Base-by-base conservation (phyloP, 495 filamentous ascomycete genomes). In the Aspergillus saccharolyticus region DNA sequence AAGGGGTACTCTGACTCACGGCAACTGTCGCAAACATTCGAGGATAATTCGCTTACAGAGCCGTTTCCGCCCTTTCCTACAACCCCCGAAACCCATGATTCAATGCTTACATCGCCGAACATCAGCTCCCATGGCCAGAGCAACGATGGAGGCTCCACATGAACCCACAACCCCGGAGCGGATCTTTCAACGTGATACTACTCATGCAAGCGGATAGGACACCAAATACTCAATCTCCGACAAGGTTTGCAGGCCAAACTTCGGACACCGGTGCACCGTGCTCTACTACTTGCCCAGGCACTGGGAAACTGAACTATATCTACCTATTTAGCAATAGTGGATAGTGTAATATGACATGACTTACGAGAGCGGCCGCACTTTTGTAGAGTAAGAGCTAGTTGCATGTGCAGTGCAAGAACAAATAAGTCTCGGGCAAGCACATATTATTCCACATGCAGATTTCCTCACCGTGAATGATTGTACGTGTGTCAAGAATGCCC, bases 21-120 rank as follows among this genome's bases (percentile, higher is more conserved):
- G 14, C 62, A 63, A 9, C 59, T 57, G 28, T 57, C 51, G 22
- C 60, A 30, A 30, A 57, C 57, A n/a, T 61, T 62, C 7, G 55
- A 43, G 5, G 59, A 72, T n/a, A 53, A 62, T 21, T 61, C 57
- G 21, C 68, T 64, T 55, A 66, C 61, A 17, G 74, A 77, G 25
- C 72, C 72, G 4, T 77, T 77, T 51, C 74, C 74, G 8, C 63
- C 70, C 19, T 60, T 77, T 16, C 61, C 67, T 19, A 20, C 52
- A 8, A 59, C 62, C 15, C 18, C 44, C 30, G 53, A 62, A 15
- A 39, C 9, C 18, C 20, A 59, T 9, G 52, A 47, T 16, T 4
- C 25, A 14, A 53, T 14, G 46, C 39, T 21, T 60, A 14, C 53
- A n/a, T 55, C 46, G 3, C 53, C 51, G 17, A 10, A 16, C n/a